A percentile compares a stretch with the other conserved stretches of the same genome.
Conservation (phyloP, 2,329 filamentous ascomycete genomes). For the Ophiocordyceps sinensis region DNA sequence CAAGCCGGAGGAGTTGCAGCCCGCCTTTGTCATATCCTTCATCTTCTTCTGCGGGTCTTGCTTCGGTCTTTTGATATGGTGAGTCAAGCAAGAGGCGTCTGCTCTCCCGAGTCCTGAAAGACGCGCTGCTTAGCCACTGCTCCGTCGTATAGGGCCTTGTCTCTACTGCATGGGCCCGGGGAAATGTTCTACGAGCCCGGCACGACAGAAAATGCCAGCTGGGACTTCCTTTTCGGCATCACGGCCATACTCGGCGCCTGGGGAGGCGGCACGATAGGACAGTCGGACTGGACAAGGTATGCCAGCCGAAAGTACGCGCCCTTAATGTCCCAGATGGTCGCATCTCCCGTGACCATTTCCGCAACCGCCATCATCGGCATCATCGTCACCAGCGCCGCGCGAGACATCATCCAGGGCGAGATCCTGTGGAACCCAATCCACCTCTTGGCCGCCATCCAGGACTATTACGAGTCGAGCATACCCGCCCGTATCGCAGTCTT, state of each 20-base stretch:
- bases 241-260: conserved; percentile 13
- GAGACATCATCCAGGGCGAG: conserved; percentile 7
- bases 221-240: conserved; percentile 17
- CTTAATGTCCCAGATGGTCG: conserved; percentile 10
- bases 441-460: conserved; percentile 10
- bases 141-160: conserved; percentile 6
- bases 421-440: conserved; percentile 13
- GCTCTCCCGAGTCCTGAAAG: too few relatives aligned
- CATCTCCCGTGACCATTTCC: conserved; percentile 10
- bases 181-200: conserved; percentile 9
- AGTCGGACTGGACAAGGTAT: conserved; percentile 14
- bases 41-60: conserved; percentile 9
- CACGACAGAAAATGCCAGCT: conserved; percentile 9
- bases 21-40: conserved; percentile 11
- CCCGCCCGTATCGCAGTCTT: conserved; percentile 10
- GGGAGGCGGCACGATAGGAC: conserved; percentile 11
- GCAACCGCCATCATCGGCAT: conserved; percentile 13
- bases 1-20: conserved; percentile 10
- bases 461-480: conserved; percentile 11
- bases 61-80: conserved; percentile 9
- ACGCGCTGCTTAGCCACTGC: neutral
- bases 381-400: conserved; percentile 10
- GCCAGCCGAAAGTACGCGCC: conserved; percentile 7
- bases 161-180: conserved; percentile 8
- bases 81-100: neutral